Base-by-base conservation (phyloP, 805 yeast genomes). In the Saturnispora silvae region DNA sequence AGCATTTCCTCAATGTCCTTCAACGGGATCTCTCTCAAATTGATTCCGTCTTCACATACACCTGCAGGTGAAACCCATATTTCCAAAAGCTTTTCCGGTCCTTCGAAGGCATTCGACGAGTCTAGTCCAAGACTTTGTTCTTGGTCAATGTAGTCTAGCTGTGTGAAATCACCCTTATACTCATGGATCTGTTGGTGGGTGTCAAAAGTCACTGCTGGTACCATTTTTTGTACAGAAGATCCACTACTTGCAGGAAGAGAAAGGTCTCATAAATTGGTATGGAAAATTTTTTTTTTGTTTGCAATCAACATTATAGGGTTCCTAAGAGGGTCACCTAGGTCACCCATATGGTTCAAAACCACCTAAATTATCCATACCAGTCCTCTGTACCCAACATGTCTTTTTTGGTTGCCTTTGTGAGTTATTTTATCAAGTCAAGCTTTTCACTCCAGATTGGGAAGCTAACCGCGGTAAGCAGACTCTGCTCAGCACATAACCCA, bases 21-120 rank as follows among this genome's bases (percentile, higher is more conserved):
- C 33, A 79, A 65, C 0, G 84, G 76, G 40, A 89, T 75, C 10
- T 68, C 60, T 46, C 94, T 64, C 40, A 81, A 68, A 24, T 72
- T 84, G 54, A 62, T 64, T 6, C 35, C 44, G 23, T 54, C 44
- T 51, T 59, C 23, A 1, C 53, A 41, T n/a, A n/a, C n/a, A 28
- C 63, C 64, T 27, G 65, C 57, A 10, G 78, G 70, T 48, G 77
- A 76, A 54, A 86, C 77, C 96, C 96, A 87, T 41, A 89, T 66
- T 56, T 89, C 96, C 29, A 92, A 65, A 40, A 89, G 66, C 59
- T 89, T 92, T 59, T 89, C 97, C 23, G 98, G 97, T 5, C 98
- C 97, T 64, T 89, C 97, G 55, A 89, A 89, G 2, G 96, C 95
- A 53, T 76, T 81, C 11, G 94, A 69, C 15, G 96, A 86, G 61